Base-by-base conservation (phyloP, 768 basidiomycete genomes). In the Xerocomellus amylosporus region DNA sequence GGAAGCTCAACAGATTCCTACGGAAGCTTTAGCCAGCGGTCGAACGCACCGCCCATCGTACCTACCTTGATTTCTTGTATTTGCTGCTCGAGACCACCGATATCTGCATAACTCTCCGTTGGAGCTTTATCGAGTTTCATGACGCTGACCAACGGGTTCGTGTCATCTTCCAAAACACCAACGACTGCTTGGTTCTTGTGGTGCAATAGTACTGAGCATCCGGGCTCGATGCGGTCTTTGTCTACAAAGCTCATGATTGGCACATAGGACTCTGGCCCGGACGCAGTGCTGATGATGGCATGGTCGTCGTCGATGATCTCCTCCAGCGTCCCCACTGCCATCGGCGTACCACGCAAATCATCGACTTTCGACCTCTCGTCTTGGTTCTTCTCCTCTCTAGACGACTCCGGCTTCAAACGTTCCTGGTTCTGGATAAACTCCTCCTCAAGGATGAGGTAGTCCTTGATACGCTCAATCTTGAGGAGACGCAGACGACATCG, bases 91-190 rank as follows among this genome's bases (percentile, higher is more conserved):
- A 99, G 78, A 44, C 96, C 97, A 78, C 97, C 97, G 63, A 99
- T 90, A 67, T 98, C 97, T 13, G 96, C 94, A 71, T 99, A 99
- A 62, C 93, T 96, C 74, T 98, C 97, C 19, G 94, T 97, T 2
- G 97, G 97, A 4, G 96, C 95, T 76, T 99, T 98, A 79, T 98
- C 95, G 46, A 98, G 82, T 69, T 98, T 97, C 95, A 98, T 98
- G 67, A 98, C 90, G 68, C 86, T 96, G 61, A 98, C 95, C 75
- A 97, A 83, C 5, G 97, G 97, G 67, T 99, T 92, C 13, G 88
- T 79, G 66, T 99, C 96, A 66, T 99, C 96, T 58, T 92, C 88
- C 40, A 99, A 77, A 24, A 98, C 96, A 63, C 97, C 97, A 50
- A 98, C 90, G 57, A 99, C 87, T 1, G 93, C 82, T 61, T 95